Percentiles rank a stretch among this genome's conserved stretches.
These are phyloP conservation scores for Gaertneriomyces sp. DNA, from an alignment of 192 early-diverging fungal genomes.

Conservation along the genomic window DNA sequence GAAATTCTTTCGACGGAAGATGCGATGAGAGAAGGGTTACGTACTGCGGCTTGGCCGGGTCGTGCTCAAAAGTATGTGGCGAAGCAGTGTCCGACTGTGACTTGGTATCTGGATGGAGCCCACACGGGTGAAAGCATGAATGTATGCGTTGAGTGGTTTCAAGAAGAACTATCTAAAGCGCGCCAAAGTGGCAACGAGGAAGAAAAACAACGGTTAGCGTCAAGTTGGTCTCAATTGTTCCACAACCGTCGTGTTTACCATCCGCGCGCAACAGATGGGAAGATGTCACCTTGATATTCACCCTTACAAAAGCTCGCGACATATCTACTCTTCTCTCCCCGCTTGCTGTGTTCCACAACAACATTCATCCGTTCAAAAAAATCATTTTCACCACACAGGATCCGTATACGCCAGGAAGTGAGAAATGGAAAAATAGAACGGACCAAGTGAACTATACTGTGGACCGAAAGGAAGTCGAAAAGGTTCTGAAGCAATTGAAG, in stretches of 20 bases:
- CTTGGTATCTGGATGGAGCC: constrained; percentile 90
- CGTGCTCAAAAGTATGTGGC: constrained; percentile 71
- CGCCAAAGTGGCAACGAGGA: too few species aligned
- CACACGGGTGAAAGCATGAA: constrained; percentile 86
- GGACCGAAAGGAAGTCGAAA: constrained; percentile 51
- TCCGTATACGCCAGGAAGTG: constrained; percentile 19
- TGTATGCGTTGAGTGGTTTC: constrained; percentile 56
- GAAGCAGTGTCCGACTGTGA: constrained; percentile 43
- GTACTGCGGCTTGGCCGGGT: constrained; percentile 77
- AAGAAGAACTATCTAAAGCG: constrained; percentile 2
- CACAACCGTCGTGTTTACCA: background rate
- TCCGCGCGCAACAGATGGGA: background rate
- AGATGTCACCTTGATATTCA: constrained; percentile 69
- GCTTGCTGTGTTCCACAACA: constrained; percentile 45
- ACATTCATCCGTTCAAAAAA: constrained; percentile 48
- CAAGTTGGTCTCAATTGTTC: background rate
- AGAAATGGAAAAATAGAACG: background rate
- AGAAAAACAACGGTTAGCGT: background rate
- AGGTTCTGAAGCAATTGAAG: constrained; percentile 60
- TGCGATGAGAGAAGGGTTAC: constrained; percentile 64
- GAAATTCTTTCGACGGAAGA: constrained; percentile 28
- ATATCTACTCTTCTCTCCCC: constrained; percentile 62
- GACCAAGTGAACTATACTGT: constrained; percentile 76
- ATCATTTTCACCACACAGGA: constrained; percentile 81
- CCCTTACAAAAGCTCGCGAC: constrained; percentile 75